These are phyloP conservation scores for Oryza punctata DNA, from an alignment of 176 grass and related monocot genomes.

Conservation along the genomic window DNA sequence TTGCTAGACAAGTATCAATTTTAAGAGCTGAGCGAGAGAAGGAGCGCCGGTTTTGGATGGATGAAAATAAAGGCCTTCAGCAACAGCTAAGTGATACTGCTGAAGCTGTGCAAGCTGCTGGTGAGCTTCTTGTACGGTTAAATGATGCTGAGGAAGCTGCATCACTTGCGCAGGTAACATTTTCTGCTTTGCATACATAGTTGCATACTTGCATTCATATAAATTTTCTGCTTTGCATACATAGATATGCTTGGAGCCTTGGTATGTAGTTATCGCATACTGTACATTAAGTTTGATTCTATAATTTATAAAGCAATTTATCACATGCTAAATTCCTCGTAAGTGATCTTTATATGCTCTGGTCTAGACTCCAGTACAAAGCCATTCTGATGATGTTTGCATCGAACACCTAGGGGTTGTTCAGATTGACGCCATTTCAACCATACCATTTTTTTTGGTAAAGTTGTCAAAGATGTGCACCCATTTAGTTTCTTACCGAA, in stretches of 20 bases:
- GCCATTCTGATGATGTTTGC: not conserved
- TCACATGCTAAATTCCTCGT: not conserved
- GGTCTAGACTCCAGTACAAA: too few relatives aligned
- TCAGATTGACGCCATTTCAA: too few relatives aligned
- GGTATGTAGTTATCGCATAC: not conserved
- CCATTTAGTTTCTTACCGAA: too few relatives aligned
- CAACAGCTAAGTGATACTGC: constrained; percentile 59
- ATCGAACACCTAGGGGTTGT: too few relatives aligned
- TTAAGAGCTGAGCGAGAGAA: constrained; percentile 39
- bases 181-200: not conserved
- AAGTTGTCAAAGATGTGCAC: too few relatives aligned
- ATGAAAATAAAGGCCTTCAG: constrained; percentile 60
- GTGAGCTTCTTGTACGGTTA: constrained; percentile 62
- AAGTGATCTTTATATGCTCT: not conserved
- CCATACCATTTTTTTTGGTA: too few relatives aligned
- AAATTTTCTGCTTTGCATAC: too few relatives aligned
- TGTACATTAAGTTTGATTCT: too few relatives aligned
- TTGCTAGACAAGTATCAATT: constrained; percentile 52
- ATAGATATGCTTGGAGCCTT: not conserved
- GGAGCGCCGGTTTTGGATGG: constrained; percentile 12
- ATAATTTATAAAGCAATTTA: not conserved
- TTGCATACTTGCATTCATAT: too few relatives aligned
- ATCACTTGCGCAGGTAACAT: constrained; percentile 48
- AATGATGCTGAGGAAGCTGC: constrained; percentile 67
- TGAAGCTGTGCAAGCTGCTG: constrained; percentile 71